Base-by-base conservation (phyloP, 805 yeast genomes). In the Teunomyces barrocoloradensis region DNA sequence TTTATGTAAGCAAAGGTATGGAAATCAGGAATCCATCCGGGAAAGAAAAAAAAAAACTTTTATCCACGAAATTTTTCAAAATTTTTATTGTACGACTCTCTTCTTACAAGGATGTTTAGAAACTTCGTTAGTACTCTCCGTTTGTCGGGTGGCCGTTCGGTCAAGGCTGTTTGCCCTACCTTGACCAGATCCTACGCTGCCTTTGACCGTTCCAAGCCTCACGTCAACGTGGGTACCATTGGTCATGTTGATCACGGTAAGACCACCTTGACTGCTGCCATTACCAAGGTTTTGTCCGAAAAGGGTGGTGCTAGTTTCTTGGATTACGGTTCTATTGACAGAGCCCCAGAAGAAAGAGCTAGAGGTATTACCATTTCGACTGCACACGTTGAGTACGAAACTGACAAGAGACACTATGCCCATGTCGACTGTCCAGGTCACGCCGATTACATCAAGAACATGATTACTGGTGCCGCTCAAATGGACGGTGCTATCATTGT, bases 401-500 rank as follows among this genome's bases (percentile, higher is more conserved):
- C 98, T 53, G 89, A 76, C 27, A 88, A 86, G 69, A 87, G 97
- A 75, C 98, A 92, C 73, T 91, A 91, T 66, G 92, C 98, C 60
- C 97, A 91, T 71, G 96, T 91, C 59, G 98, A 91, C 80, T 89
- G 96, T 73, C 97, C 97, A 47, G 98, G 98, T 65, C 98, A 92
- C 82, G 94, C 96, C 56, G 98, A 92, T 80, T 92, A 91, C 76
- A 92, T 92, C 75, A 92, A 92, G 80, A 92, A 92, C 75, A 92
- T 92, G 98, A 92, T 92, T 72, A 89, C 97, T 58, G 98, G 98
- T 85, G 97, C 98, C 63, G 97, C 98, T 63, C 96, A 92, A 73
- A 91, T 91, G 97, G 98, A 92, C 73, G 97, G 98, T 80, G 98
- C 97, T 58, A 91, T 92, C 62, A 92, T 92, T 76, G 98, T 92